Base-by-base conservation (phyloP, 768 basidiomycete species). In the Lyophyllum shimeji region DNA sequence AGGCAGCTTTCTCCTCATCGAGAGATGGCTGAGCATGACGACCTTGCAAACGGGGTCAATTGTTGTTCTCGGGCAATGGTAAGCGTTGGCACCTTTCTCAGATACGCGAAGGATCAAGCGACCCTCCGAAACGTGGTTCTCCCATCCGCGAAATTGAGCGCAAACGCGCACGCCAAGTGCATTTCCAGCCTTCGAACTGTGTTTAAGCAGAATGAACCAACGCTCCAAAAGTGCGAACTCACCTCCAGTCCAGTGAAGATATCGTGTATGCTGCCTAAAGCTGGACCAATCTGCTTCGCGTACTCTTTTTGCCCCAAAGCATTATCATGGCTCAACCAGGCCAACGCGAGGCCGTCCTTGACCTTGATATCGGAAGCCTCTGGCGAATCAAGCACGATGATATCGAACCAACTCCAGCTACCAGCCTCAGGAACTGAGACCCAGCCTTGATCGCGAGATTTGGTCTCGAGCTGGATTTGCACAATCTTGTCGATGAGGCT, bases 401-500 rank as follows among this genome's bases (percentile, higher is more conserved):
- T 52, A 54, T 73, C 70, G 54, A 69, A 73, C 70, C 71, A 73
- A 43, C 66, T 70, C 66, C 69, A 71, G 27, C 63, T 66, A 27
- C 64, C 68, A 0, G 47, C 57, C 9, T 58, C 62, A n/a, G 56
- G 63, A 24, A 46, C 21, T 7, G 50, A 45, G 33, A 51, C 59
- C 39, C 40, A 54, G 1, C 64, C 67, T 46, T 67, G 67, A 24
- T 67, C 61, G 33, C 62, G 66, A 5, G 65, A 65, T 40, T 59
- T 53, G 2, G 69, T 71, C 51, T 64, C 64, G 2, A 72, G 62
- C 33, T 71, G 69, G 29, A 71, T 60, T 18, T 65, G 64, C 18
- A 65, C 58, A 11, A 69, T 54, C 31, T 62, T 67, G 15, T 57
- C 45, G 9, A 70, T 53, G 11, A 63, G 56, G 18, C 57, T 42